phyloP scores from a whole-genome alignment of 305 asterid genomes.

The Ajuga reptans region DNA sequence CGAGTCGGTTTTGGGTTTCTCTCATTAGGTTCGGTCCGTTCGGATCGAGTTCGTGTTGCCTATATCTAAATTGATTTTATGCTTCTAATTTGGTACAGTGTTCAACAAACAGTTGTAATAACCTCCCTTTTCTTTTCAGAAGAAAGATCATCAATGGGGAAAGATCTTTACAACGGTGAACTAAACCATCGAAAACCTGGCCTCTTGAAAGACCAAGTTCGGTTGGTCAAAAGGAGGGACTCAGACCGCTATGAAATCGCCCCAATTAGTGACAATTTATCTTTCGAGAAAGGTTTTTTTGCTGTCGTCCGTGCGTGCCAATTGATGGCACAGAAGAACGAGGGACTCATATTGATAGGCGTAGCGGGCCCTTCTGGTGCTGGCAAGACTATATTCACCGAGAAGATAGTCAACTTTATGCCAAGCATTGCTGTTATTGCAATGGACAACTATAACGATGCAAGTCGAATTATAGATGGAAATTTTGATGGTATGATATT shows the following conservation, averaged over 20 bases:
- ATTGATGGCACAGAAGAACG: constrained; percentile 75
- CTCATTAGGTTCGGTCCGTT: too few relatives aligned
- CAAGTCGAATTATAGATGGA: constrained; percentile 91
- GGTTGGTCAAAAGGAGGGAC: constrained; percentile 67
- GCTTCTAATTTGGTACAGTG: too few relatives aligned
- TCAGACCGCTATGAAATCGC: constrained; percentile 69
- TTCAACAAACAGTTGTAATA: too few relatives aligned
- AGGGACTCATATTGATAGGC: constrained; percentile 74
- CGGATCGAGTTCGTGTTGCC: too few relatives aligned
- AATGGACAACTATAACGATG: constrained; percentile 97
- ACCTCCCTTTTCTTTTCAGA: constrained; percentile 25
- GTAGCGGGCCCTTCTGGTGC: constrained; percentile 99
- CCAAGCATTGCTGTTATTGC: constrained; percentile 91
- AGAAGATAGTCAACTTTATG: constrained; percentile 83
- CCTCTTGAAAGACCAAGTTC: constrained; percentile 94
- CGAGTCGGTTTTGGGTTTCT: too few relatives aligned
- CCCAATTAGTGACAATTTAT: constrained; percentile 64
- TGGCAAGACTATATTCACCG: constrained; percentile 90
- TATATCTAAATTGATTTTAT: too few relatives aligned
- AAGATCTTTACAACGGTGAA: constrained; percentile 39
- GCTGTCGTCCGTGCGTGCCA: constrained; percentile 90
- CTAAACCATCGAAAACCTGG: constrained; percentile 51
- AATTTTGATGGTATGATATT: constrained; percentile 72
- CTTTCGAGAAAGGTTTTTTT: constrained; percentile 97
- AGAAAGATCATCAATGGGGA: constrained; percentile 41